phyloP scores from a whole-genome alignment of 495 filamentous ascomycete species.

The Hypomontagnella monticulosa region DNA sequence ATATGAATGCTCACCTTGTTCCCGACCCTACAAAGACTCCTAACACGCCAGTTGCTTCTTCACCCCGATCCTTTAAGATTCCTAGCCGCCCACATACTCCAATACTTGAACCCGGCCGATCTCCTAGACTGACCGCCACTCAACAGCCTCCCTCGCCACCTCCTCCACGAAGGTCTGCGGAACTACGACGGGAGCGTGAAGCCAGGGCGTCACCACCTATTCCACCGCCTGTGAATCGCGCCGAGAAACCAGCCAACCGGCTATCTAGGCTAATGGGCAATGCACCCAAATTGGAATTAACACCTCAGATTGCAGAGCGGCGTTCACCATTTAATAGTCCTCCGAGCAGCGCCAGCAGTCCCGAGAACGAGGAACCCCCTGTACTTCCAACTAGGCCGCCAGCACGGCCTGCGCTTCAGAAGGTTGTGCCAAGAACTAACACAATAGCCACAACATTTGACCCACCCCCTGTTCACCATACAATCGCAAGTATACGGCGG shows the following conservation, averaged over 20 bases:
- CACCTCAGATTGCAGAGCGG: constrained; percentile 45
- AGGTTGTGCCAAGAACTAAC: constrained; percentile 36
- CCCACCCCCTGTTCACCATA: constrained; percentile 60
- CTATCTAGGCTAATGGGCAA: constrained; percentile 36
- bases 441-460: constrained; percentile 52
- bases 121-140: constrained; percentile 52
- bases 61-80: constrained; percentile 61
- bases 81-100: constrained; percentile 63
- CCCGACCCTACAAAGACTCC: constrained; percentile 59
- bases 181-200: constrained; percentile 56
- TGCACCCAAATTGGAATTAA: constrained; percentile 46
- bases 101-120: constrained; percentile 54
- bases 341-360: constrained; percentile 77
- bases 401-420: constrained; percentile 40
- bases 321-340: constrained; percentile 92
- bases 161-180: constrained; percentile 62
- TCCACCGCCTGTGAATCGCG: constrained; percentile 79
- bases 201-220: constrained; percentile 53
- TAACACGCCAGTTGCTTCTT: constrained; percentile 59
- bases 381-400: constrained; percentile 57
- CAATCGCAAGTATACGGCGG: constrained; percentile 51
- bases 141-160: constrained; percentile 63
- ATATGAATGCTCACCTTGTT: constrained; percentile 53
- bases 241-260: constrained; percentile 77
- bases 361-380: constrained; percentile 58